A percentile compares a stretch with the other conserved stretches of the same genome.
phyloP scores from a whole-genome alignment of 768 basidiomycete genomes.

The Jaapia argillacea region DNA sequence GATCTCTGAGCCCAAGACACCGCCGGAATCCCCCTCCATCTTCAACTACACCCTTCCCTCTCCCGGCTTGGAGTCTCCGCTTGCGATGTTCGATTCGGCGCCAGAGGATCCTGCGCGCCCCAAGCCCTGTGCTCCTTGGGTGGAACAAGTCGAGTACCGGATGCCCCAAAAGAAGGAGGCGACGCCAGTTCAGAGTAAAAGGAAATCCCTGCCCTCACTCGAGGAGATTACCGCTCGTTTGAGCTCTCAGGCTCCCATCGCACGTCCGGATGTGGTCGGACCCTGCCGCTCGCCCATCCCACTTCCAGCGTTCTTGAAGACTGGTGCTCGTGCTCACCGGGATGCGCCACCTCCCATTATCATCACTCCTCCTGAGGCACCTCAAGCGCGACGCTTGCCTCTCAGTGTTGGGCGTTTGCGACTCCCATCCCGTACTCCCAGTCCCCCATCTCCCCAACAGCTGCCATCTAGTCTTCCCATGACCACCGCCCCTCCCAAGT shows the following conservation, averaged over 20 bases:
- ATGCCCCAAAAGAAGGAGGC: constrained; percentile 19
- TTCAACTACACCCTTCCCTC: constrained; percentile 65
- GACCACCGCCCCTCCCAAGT: constrained; percentile 14
- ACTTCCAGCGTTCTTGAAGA: constrained; percentile 23
- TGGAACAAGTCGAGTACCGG: constrained; percentile 61
- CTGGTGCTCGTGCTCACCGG: background rate
- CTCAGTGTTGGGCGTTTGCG: constrained; percentile 17
- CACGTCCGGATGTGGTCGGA: no score
- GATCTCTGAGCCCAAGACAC: constrained; percentile 47
- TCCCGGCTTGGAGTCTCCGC: constrained; percentile 53
- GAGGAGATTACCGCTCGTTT: constrained; percentile 68
- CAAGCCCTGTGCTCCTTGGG: constrained; percentile 33
- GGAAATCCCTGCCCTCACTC: constrained; percentile 46
- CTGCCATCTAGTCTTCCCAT: no score
- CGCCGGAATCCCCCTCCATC: constrained; percentile 60
- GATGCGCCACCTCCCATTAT: background rate
- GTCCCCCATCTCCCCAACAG: constrained; percentile 19
- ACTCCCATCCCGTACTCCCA: constrained; percentile 13
- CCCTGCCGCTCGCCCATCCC: constrained; percentile 17
- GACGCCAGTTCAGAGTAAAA: constrained; percentile 6
- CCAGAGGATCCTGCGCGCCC: constrained; percentile 10
- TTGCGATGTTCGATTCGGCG: constrained; percentile 45
- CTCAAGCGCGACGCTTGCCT: constrained; percentile 5
- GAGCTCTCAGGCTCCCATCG: constrained; percentile 25
- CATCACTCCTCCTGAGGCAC: background rate